Conservation (phyloP, 371 early-diverging fungal species). For the Rozella allomycis region DNA sequence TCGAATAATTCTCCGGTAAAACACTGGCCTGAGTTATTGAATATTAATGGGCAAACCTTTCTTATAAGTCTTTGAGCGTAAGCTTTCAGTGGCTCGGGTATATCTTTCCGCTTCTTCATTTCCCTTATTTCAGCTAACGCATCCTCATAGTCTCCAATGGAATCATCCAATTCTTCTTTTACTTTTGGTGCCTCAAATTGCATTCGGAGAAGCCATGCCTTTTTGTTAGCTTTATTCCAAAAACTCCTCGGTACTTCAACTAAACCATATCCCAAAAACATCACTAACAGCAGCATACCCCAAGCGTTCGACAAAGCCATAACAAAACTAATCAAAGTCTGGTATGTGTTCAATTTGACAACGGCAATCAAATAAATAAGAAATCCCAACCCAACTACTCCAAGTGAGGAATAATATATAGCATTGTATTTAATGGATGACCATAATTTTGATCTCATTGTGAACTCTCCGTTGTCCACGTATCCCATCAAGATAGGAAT, state of each 20-base stretch:
- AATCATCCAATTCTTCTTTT: conserved; percentile 52
- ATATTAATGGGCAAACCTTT: too few relatives aligned
- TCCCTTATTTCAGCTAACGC: too few relatives aligned
- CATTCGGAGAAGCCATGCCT: conserved; percentile 33
- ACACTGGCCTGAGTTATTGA: too few relatives aligned
- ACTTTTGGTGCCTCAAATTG: conserved; percentile 40
- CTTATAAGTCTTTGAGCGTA: too few relatives aligned
- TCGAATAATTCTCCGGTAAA: too few relatives aligned
- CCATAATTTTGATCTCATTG: conserved; percentile 29
- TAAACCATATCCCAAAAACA: conserved; percentile 77
- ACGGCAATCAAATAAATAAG: conserved; percentile 49
- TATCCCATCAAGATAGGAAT: conserved; percentile 68
- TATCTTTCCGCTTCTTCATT: too few relatives aligned
- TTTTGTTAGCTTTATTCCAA: conserved; percentile 46
- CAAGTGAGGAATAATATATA: conserved; percentile 47
- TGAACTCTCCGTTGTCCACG: conserved; percentile 63
- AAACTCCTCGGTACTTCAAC: conserved; percentile 63
- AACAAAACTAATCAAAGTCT: conserved; percentile 45
- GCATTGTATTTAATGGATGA: conserved; percentile 53
- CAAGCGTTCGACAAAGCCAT: conserved; percentile 85
- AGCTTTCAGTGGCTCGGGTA: too few relatives aligned
- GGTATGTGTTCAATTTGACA: conserved; percentile 14
- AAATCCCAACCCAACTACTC: conserved; percentile 23
- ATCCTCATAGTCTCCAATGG: conserved; percentile 42
- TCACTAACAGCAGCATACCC: conserved; percentile 62